A percentile compares a stretch with the other conserved stretches of the same genome.
Evolutionary conservation across 805 yeast genomes (phyloP).

Genomic region (Metschnikowia noctiluminum): DNA sequence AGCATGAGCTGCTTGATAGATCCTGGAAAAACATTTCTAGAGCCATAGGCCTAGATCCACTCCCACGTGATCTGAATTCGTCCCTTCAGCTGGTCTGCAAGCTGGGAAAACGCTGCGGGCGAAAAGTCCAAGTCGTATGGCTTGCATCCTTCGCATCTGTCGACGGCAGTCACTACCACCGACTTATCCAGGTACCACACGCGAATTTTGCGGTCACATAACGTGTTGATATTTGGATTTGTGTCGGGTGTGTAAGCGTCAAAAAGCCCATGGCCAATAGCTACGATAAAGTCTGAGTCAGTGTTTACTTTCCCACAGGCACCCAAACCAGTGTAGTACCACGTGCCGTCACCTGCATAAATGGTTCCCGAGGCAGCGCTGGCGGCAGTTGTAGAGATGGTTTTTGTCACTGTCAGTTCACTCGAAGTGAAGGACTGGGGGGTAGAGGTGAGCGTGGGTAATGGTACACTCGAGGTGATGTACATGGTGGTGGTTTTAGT

Average conservation of each 20-base stretch:
- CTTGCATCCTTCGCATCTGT: conserved; percentile 54
- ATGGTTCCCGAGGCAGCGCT: conserved; percentile 15
- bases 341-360: conserved; percentile 48
- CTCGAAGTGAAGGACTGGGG: neutral
- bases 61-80: conserved; percentile 54
- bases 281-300: conserved; percentile 51
- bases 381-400: conserved; percentile 7
- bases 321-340: conserved; percentile 45
- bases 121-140: conserved; percentile 53
- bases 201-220: conserved; percentile 52
- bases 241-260: conserved; percentile 26
- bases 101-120: conserved; percentile 52
- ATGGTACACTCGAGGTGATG: conserved; percentile 1
- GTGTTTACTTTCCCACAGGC: conserved; percentile 52
- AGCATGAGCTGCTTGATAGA: neutral
- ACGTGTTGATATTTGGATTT: conserved; percentile 44
- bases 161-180: conserved; percentile 55
- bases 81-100: conserved; percentile 53
- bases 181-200: conserved; percentile 47
- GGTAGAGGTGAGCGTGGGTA: neutral
- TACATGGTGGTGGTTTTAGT: conserved; percentile 2
- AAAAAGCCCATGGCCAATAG: conserved; percentile 45
- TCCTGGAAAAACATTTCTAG: neutral
- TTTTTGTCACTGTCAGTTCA: conserved; percentile 1
- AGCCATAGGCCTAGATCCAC: conserved; percentile 16